phyloP scores from a whole-genome alignment of 2,329 filamentous ascomycete genomes.

The Acarospora socialis region DNA sequence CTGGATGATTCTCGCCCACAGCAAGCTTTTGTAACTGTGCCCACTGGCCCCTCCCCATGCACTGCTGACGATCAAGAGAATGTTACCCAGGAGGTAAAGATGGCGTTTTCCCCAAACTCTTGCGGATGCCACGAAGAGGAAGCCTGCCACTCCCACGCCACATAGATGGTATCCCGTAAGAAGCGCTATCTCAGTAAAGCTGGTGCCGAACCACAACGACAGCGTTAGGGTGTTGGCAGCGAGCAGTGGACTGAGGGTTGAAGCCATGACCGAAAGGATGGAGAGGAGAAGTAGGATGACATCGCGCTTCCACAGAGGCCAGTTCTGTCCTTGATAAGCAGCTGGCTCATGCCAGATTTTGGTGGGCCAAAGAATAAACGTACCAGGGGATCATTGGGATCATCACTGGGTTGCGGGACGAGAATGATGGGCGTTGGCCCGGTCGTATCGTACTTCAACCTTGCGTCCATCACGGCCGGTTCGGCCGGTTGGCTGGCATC shows the following conservation, averaged over 20 bases:
- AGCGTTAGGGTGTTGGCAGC: conserved; percentile 77
- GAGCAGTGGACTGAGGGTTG: conserved; percentile 70
- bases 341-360: conserved; percentile 5
- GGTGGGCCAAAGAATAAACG: background rate
- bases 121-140: conserved; percentile 75
- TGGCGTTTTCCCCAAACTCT: conserved; percentile 90
- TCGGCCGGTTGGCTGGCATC: conserved; percentile 9
- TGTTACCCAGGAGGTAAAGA: conserved; percentile 62
- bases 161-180: conserved; percentile 79
- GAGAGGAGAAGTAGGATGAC: conserved; percentile 66
- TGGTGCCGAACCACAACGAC: conserved; percentile 47
- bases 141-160: conserved; percentile 65
- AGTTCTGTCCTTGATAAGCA: conserved; percentile 41
- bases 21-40: conserved; percentile 53
- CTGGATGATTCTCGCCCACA: conserved; percentile 71
- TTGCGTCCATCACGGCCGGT: conserved; percentile 19
- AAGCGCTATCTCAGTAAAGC: conserved; percentile 64
- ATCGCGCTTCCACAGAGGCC: conserved; percentile 78
- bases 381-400: conserved; percentile 57
- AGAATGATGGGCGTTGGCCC: conserved; percentile 60
- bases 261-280: conserved; percentile 66
- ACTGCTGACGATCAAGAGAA: conserved; percentile 59
- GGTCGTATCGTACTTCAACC: conserved; percentile 58
- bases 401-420: conserved; percentile 79
- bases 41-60: conserved; percentile 63